These are phyloP conservation scores for Leccinum obscurum DNA, from an alignment of 768 basidiomycete genomes.

Conservation along the genomic window DNA sequence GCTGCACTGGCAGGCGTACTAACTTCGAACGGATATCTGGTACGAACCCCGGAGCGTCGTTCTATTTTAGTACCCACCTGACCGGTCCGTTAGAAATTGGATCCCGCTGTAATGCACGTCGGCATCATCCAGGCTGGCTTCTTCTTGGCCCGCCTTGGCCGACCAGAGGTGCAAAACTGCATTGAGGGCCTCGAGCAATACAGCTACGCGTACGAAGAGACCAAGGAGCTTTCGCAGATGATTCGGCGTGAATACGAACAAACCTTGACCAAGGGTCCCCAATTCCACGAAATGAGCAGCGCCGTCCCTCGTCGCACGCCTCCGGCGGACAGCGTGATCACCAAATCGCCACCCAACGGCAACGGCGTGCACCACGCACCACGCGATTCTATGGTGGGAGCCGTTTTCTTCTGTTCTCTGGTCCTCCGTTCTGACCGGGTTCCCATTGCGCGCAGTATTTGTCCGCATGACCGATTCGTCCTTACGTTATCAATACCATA, in stretches of 20 bases:
- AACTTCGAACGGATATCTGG: slow-evolving; percentile 85
- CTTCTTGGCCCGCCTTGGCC: slow-evolving; percentile 77
- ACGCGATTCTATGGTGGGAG: slow-evolving; percentile 24
- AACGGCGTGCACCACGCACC: slow-evolving; percentile 17
- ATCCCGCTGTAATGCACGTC: slow-evolving; percentile 89
- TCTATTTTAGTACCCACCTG: slow-evolving; percentile 10
- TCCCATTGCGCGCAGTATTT: slow-evolving; percentile 21
- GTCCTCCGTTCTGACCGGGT: slow-evolving; percentile 15
- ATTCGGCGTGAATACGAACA: slow-evolving; percentile 52
- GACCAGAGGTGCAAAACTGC: slow-evolving; percentile 81
- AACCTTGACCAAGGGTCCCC: slow-evolving; percentile 39
- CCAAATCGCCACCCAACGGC: slow-evolving; percentile 16
- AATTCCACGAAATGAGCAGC: slow-evolving; percentile 43
- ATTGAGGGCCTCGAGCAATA: slow-evolving; percentile 87
- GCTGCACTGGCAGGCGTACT: slow-evolving; percentile 87
- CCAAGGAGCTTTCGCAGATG: slow-evolving; percentile 72
- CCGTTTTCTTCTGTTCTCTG: not conserved
- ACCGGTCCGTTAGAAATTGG: slow-evolving; percentile 53
- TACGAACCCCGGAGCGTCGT: slow-evolving; percentile 33
- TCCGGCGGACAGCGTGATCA: slow-evolving; percentile 15
- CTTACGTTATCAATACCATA: slow-evolving; percentile 31
- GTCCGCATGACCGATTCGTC: slow-evolving; percentile 17
- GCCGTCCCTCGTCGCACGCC: slow-evolving; percentile 29
- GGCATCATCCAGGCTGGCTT: slow-evolving; percentile 82
- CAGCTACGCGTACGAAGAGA: slow-evolving; percentile 83